Evolutionary conservation across 768 basidiomycete species (phyloP).

Genomic region (Coprinopsis cinerea): DNA sequence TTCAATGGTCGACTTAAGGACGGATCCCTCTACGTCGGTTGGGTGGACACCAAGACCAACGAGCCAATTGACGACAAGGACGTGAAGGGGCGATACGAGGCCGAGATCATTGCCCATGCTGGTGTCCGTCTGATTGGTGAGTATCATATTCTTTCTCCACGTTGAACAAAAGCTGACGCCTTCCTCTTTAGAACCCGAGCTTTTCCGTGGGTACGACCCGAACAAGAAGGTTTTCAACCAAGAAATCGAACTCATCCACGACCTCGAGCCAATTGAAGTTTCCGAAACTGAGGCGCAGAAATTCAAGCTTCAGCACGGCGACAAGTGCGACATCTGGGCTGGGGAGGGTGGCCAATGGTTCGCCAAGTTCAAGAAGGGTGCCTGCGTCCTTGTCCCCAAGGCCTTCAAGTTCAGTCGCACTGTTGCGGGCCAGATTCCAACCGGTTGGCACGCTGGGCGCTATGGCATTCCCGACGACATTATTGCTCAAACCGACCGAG

Average conservation of each 20-base stretch:
- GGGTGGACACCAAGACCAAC: slow-evolving; percentile 91
- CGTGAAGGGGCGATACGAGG: slow-evolving; percentile 88
- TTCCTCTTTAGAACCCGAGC: slow-evolving; percentile 72
- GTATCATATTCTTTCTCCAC: slow-evolving; percentile 17
- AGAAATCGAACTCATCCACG: slow-evolving; percentile 93
- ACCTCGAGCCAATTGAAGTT: slow-evolving; percentile 94
- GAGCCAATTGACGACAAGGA: slow-evolving; percentile 99
- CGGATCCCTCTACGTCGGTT: slow-evolving; percentile 90
- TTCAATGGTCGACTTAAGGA: slow-evolving; percentile 95
- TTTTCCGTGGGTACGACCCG: slow-evolving; percentile 97
- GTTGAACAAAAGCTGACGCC: slow-evolving; percentile 12
- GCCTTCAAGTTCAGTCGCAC: slow-evolving; percentile 91
- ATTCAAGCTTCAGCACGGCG: slow-evolving; percentile 95
- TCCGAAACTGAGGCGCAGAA: slow-evolving; percentile 86
- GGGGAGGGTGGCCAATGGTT: slow-evolving; percentile 93
- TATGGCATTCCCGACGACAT: slow-evolving; percentile 98
- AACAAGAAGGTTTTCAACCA: slow-evolving; percentile 97
- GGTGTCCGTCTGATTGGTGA: slow-evolving; percentile 92
- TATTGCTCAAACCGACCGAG: slow-evolving; percentile 87
- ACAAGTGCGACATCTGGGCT: slow-evolving; percentile 94
- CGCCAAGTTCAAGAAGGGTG: slow-evolving; percentile 98
- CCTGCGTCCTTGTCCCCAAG: slow-evolving; percentile 88
- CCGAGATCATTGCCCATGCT: slow-evolving; percentile 84
- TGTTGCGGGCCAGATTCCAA: slow-evolving; percentile 94
- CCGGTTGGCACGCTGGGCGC: slow-evolving; percentile 94